Evolutionary conservation across 1,284 basidiomycete genomes (phyloP).

Genomic region (Fomitopsis schrenkii): DNA sequence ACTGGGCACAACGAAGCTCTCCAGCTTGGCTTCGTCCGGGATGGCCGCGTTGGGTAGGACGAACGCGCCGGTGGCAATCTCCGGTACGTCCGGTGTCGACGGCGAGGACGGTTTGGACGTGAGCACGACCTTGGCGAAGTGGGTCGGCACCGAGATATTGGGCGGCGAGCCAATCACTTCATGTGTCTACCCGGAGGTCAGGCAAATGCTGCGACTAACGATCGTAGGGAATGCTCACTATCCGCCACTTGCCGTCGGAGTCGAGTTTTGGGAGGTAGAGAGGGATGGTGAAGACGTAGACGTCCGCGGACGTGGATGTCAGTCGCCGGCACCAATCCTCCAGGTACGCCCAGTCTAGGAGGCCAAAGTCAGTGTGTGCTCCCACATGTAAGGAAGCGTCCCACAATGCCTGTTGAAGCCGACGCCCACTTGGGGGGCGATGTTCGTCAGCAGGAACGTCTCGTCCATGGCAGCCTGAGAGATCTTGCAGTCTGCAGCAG

Average conservation of each 20-base stretch:
- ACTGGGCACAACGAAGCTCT: constrained; percentile 82
- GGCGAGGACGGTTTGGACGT: constrained; percentile 74
- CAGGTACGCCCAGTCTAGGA: constrained; percentile 89
- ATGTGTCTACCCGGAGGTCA: constrained; percentile 52
- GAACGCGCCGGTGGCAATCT: constrained; percentile 89
- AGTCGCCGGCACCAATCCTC: constrained; percentile 95
- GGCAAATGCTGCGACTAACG: background rate
- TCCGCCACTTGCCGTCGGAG: constrained; percentile 89
- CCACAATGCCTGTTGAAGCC: constrained; percentile 97
- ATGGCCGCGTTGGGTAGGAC: constrained; percentile 91
- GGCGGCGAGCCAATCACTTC: constrained; percentile 95
- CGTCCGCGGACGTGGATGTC: constrained; percentile 84
- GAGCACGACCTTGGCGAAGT: constrained; percentile 96
- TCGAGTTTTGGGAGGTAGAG: constrained; percentile 90
- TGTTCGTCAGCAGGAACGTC: constrained; percentile 94
- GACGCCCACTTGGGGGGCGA: constrained; percentile 96
- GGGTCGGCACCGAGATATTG: constrained; percentile 90
- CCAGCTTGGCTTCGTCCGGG: constrained; percentile 76
- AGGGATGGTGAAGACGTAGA: constrained; percentile 97
- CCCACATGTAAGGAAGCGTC: constrained; percentile 18
- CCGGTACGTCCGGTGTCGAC: constrained; percentile 63
- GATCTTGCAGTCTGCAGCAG: constrained; percentile 96
- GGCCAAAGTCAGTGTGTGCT: background rate
- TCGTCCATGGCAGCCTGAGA: constrained; percentile 94
- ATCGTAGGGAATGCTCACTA: constrained; percentile 53